Evolutionary conservation across 148 eudicot species (phyloP).

Genomic region (Beta vulgaris): DNA sequence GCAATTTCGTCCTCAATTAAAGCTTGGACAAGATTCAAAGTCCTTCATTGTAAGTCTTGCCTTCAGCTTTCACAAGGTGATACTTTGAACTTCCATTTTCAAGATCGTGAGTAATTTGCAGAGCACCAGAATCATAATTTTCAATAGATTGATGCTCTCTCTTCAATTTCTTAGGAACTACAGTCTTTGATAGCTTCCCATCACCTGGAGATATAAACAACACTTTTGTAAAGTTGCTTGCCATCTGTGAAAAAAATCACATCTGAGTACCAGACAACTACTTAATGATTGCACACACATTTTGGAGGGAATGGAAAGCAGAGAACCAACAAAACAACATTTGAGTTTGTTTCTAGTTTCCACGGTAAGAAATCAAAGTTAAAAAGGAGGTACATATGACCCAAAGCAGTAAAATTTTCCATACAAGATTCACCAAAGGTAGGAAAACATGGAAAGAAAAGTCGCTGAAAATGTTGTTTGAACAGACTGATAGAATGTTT

Average conservation of each 20-base stretch:
- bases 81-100: constrained; percentile 1
- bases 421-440: neutral
- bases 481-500: too few relatives aligned
- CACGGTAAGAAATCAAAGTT: neutral
- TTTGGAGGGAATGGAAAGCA: neutral
- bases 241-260: neutral
- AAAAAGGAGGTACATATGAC: neutral
- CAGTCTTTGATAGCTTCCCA: constrained; percentile 20
- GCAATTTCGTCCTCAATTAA: too few relatives aligned
- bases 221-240: constrained; percentile 8
- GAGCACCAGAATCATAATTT: constrained; percentile 19
- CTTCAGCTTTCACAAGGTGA: constrained; percentile 25
- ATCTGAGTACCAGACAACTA: neutral
- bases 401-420: neutral
- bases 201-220: constrained; percentile 31
- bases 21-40: too few relatives aligned
- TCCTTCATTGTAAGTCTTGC: constrained; percentile 12
- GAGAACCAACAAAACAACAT: neutral
- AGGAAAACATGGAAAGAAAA: neutral
- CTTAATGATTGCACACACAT: neutral
- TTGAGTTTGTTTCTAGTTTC: neutral
- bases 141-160: constrained; percentile 16
- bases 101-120: constrained; percentile 22
- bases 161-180: constrained; percentile 32
- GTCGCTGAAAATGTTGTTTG: too few relatives aligned